phyloP scores from a whole-genome alignment of 306 rosid species.

The Bauhinia variegata region DNA sequence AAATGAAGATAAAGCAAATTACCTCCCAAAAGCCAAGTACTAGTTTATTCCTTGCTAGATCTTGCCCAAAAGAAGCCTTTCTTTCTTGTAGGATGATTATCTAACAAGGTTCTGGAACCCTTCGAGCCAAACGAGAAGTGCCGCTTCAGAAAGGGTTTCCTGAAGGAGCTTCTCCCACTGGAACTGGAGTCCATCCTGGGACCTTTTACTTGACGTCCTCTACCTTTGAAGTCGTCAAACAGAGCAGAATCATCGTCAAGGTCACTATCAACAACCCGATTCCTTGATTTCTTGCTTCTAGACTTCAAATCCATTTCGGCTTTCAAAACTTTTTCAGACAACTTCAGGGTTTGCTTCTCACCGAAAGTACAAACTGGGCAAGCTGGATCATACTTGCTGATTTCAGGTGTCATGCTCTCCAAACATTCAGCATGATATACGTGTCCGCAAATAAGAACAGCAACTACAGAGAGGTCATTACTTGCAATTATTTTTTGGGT shows the following conservation, averaged over 20 bases:
- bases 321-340: slow-evolving; percentile 74
- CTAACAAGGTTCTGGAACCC: slow-evolving; percentile 58
- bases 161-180: slow-evolving; percentile 61
- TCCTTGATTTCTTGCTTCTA: slow-evolving; percentile 61
- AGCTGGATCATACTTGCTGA: slow-evolving; percentile 77
- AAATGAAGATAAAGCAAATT: slow-evolving; percentile 32
- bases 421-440: slow-evolving; percentile 91
- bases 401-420: slow-evolving; percentile 81
- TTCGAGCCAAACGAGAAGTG: slow-evolving; percentile 89
- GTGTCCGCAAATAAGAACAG: slow-evolving; percentile 85
- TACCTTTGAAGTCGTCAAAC: slow-evolving; percentile 54
- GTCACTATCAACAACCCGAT: slow-evolving; percentile 58
- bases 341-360: slow-evolving; percentile 65
- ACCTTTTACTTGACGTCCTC: slow-evolving; percentile 51
- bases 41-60: slow-evolving; percentile 64
- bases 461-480: slow-evolving; percentile 66
- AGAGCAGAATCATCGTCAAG: slow-evolving; percentile 57
- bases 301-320: slow-evolving; percentile 78
- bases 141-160: slow-evolving; percentile 75
- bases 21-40: slow-evolving; percentile 55
- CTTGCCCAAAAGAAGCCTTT: slow-evolving; percentile 96
- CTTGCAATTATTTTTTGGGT: slow-evolving; percentile 56
- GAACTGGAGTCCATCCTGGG: slow-evolving; percentile 66
- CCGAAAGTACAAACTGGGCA: slow-evolving; percentile 87
- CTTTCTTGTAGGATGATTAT: slow-evolving; percentile 60